Base-by-base conservation (phyloP, 2,329 filamentous ascomycete species). In the Arthrobotrys entomopaga region DNA sequence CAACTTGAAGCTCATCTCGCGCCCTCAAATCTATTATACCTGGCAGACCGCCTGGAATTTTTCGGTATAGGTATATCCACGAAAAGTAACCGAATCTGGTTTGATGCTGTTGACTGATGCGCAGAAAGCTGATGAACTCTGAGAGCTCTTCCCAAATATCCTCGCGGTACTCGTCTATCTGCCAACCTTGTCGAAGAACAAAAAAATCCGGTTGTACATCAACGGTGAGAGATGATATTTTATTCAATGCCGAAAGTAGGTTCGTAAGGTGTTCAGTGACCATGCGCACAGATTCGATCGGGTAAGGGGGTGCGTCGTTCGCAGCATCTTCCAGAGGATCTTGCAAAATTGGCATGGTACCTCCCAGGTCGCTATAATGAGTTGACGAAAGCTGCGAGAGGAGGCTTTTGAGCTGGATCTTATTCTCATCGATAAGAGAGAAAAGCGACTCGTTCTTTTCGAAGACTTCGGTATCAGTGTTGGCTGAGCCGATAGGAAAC, bases 121-220 rank as follows among this genome's bases (percentile, higher is more conserved):
- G 11, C 22, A 40, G 52, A 56, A 38, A 56, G 11, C 40, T 16
- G 11, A 56, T 10, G 26, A 56, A 40, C 3, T 56, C 26, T 19
- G 29, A 6, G 0, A 63, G 48, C 10, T 46, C 42, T 26, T 53
- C 24, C 59, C 59, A 63, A 1, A 53, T 11, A 15, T 38, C 29
- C 13, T 15, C 13, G 5, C 16, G 16, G 13, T 38, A 38, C n/a
- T 34, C 59, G 20, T 53, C 46, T 2, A 63, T 6, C n/a, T 52
- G 58, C 48, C 59, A 63, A 16, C 16, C 15, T 29, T 53, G 43
- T 8, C 46, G 46, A 15, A 10, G 10, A 15, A 5, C 4, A n/a
- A 24, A 63, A 34, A 54, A 63, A 15, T 63, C 59, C 5, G 59
- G 59, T 20, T 63, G 59, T 0, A 52, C n/a, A 40, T 63, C 49